Percentiles rank a stretch among this genome's conserved stretches.
Conservation (phyloP, 805 yeast genomes). For the Maudiozyma serrabonitensis region DNA sequence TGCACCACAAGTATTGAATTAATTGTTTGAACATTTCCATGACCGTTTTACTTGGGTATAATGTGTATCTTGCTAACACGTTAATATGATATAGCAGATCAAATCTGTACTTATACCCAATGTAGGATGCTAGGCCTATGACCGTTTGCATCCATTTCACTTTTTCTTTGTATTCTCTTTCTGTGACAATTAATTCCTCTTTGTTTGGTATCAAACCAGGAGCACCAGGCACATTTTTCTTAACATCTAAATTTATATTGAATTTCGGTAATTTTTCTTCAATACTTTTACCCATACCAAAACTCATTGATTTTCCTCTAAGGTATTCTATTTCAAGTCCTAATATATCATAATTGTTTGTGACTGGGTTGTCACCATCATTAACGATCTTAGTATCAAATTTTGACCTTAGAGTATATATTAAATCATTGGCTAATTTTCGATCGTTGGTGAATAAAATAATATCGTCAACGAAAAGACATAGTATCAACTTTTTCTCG, state of each 20-base stretch:
- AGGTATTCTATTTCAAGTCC: slow-evolving; percentile 9
- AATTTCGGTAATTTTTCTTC: slow-evolving; percentile 4
- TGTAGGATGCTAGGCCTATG: slow-evolving; percentile 10
- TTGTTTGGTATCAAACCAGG: slow-evolving; percentile 6
- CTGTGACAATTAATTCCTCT: not conserved
- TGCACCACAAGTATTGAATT: slow-evolving; percentile 4
- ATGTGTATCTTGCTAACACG: not conserved
- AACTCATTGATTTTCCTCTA: slow-evolving; percentile 2
- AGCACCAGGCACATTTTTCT: slow-evolving; percentile 5
- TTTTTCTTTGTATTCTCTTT: slow-evolving; percentile 1
- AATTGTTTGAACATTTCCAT: not conserved
- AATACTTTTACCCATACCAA: slow-evolving; percentile 9
- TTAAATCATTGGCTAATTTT: not conserved
- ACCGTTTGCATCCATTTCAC: slow-evolving; percentile 8
- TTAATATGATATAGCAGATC: slow-evolving; percentile 1
- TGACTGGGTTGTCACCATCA: slow-evolving; percentile 6
- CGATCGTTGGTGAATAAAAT: slow-evolving; percentile 5
- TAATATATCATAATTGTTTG: slow-evolving; percentile 9
- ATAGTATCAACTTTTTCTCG: no score
- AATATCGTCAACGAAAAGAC: slow-evolving; percentile 12
- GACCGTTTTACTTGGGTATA: slow-evolving; percentile 5
- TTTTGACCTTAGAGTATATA: not conserved
- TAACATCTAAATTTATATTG: slow-evolving; percentile 1
- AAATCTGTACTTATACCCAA: slow-evolving; percentile 8
- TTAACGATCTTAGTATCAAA: slow-evolving; percentile 9